Base-by-base conservation (phyloP, 2,329 filamentous ascomycete species). In the Myriosclerotinia scirpicola region DNA sequence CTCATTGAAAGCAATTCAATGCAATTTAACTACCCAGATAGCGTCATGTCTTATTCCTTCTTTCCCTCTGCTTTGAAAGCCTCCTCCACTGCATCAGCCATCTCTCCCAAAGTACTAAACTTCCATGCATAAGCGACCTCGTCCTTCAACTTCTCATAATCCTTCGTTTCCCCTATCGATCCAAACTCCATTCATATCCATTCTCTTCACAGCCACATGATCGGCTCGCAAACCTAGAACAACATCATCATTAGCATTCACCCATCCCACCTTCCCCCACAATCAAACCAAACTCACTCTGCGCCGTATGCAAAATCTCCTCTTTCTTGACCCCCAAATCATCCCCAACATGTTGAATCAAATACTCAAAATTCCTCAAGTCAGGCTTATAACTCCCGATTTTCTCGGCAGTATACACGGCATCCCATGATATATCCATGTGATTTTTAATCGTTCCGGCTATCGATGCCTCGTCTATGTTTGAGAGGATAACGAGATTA, bases 381-480 rank as follows among this genome's bases (percentile, higher is more conserved):
- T 86, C 81, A 0, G 90, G 90, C 77, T 92, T 92, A 75, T 91
- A 92, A 22, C 81, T 83, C 0, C 89, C 88, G 22, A 92, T 84
- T 40, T 90, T 86, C 75, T 91, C 80, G 0, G 89, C 90, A 0
- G 88, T 91, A 72, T 89, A 82, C 44, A 90, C 77, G 2, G 84
- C 80, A 71, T 89, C 86, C 73, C 91, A 82, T 1, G 79, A 70
- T 40, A 83, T 78, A 1, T 79, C 80, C 48, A 80, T 71, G 1
- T 30, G 9, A 26, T 54, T 34, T 5, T 30, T 22, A 4, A 30
- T 48, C 6, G 56, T 46, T 7, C 11, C 17, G 5, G 20, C 22
- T 46, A 46, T 46, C 9, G 55, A 34, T 11, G 17, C 40, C 12
- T 58, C 55, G 34, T 54, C 12, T 11, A 22, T 30, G 17, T 54